These are phyloP conservation scores for Xylaria sp. DNA, from an alignment of 2,329 filamentous ascomycete species.

Conservation along the genomic window DNA sequence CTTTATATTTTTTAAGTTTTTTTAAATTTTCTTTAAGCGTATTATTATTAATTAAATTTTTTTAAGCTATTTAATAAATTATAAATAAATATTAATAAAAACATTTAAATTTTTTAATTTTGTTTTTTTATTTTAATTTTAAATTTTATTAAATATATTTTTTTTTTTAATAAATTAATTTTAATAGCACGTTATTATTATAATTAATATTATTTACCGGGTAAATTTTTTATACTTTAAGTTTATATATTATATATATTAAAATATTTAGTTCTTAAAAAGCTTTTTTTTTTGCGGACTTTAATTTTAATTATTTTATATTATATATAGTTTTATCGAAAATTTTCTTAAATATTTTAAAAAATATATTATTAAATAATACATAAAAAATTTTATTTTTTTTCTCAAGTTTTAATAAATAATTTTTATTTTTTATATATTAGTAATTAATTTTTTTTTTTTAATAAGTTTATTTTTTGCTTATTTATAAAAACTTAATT, in stretches of 20 bases:
- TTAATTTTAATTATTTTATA: not conserved
- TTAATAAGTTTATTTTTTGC: not conserved
- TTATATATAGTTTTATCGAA: not conserved
- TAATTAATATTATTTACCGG: not conserved
- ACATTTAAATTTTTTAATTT: not conserved
- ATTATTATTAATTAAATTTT: not conserved
- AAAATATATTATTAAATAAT: constrained; percentile 10
- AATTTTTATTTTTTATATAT: not conserved
- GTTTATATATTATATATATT: not conserved
- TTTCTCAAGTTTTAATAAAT: not conserved
- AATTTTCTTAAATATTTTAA: not conserved
- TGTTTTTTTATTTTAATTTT: not conserved
- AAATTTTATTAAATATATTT: not conserved
- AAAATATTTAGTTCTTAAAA: not conserved
- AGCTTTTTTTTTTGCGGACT: not conserved
- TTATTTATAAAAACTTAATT: not conserved
- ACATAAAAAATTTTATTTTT: not conserved
- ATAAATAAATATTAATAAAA: not conserved
- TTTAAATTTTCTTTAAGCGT: not conserved
- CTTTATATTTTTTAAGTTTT: not conserved
- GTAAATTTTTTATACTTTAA: not conserved
- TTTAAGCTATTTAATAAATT: not conserved
- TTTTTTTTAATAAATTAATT: not conserved
- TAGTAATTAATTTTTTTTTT: not conserved
- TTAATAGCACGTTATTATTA: not conserved